phyloP scores from a whole-genome alignment of 352 stramenopile genomes.

The Globisporangium cederbergense region DNA sequence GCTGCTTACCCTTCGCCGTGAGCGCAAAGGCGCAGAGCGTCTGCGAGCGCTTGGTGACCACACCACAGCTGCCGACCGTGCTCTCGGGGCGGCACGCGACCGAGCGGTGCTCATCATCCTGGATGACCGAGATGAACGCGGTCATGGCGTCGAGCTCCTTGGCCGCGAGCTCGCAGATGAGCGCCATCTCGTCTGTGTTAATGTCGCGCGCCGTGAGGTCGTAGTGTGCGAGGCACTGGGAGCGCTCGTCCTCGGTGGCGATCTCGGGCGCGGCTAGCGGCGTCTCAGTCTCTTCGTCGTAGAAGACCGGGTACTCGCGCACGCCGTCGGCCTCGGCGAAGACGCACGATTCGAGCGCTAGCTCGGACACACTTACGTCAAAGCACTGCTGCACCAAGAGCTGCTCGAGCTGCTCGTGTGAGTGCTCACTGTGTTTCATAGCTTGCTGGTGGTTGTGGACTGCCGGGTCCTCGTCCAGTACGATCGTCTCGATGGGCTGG shows the following conservation, averaged over 20 bases:
- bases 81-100: conserved; percentile 15
- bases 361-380: conserved; percentile 37
- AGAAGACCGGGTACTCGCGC: conserved; percentile 43
- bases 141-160: conserved; percentile 41
- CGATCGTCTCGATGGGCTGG: conserved; percentile 4
- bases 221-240: conserved; percentile 27
- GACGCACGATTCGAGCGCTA: conserved; percentile 35
- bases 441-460: conserved; percentile 8
- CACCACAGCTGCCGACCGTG: conserved; percentile 4
- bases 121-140: conserved; percentile 36
- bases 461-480: conserved; percentile 6
- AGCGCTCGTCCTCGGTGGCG: conserved; percentile 27
- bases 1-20: conserved; percentile 14
- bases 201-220: conserved; percentile 20
- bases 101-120: conserved; percentile 26
- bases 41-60: conserved; percentile 21
- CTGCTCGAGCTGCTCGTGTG: conserved; percentile 24
- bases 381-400: conserved; percentile 64
- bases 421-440: background rate
- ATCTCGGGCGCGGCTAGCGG: conserved; percentile 21
- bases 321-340: conserved; percentile 43
- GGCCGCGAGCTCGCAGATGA: conserved; percentile 49
- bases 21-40: conserved; percentile 42
- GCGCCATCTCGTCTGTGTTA: conserved; percentile 32
- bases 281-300: conserved; percentile 34